Conservation (phyloP, 345 rosid genomes). For the Gynandropsis gynandra region DNA sequence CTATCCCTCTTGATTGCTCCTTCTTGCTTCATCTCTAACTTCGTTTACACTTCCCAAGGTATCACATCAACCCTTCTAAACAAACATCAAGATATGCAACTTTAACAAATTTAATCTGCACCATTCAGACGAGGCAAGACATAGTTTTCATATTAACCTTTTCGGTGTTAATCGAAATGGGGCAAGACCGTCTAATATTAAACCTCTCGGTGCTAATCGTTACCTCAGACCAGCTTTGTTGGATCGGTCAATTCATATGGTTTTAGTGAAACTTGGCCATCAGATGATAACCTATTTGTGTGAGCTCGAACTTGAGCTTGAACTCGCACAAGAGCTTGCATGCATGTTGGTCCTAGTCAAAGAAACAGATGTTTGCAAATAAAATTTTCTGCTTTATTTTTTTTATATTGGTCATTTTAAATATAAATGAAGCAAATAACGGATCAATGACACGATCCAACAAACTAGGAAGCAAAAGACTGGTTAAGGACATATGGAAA, state of each 20-base stretch:
- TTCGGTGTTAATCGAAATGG: too few species aligned
- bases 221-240: slow-evolving; percentile 73
- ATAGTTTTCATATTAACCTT: too few species aligned
- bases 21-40: slow-evolving; percentile 69
- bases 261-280: slow-evolving; percentile 29
- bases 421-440: too few species aligned
- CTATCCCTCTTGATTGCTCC: slow-evolving; percentile 89
- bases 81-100: slow-evolving; percentile 6
- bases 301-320: slow-evolving; percentile 73
- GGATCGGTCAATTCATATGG: slow-evolving; percentile 33
- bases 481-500: too few species aligned
- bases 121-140: background rate
- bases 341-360: too few species aligned
- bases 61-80: slow-evolving; percentile 69
- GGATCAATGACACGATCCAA: too few species aligned
- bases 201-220: too few species aligned
- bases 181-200: too few species aligned
- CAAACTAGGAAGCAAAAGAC: too few species aligned
- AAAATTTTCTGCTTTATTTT: too few species aligned
- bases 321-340: slow-evolving; percentile 94
- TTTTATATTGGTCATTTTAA: too few species aligned
- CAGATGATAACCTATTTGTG: slow-evolving; percentile 29
- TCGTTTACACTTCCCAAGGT: slow-evolving; percentile 53
- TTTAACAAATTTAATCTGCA: background rate
- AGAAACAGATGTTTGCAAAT: too few species aligned